phyloP scores from a whole-genome alignment of 345 rosid genomes.

The Lagerstroemia speciosa region DNA sequence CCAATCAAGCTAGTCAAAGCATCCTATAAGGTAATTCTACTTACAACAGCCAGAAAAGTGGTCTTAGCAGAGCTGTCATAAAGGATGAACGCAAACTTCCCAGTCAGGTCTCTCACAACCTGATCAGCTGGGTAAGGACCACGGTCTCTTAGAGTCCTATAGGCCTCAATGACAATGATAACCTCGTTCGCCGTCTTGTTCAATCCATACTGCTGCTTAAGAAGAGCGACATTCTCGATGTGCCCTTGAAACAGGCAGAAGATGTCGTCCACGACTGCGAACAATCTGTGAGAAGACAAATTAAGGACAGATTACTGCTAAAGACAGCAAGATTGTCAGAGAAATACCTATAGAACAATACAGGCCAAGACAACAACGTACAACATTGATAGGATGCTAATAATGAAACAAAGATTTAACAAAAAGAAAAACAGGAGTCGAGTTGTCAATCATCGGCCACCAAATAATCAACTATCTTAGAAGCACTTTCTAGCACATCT shows the following conservation, averaged over 20 bases:
- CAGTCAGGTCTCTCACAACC: slow-evolving; percentile 74
- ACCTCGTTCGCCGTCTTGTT: slow-evolving; percentile 84
- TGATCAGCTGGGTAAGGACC: slow-evolving; percentile 95
- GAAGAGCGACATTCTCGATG: slow-evolving; percentile 66
- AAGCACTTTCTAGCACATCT: too few relatives aligned
- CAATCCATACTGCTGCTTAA: slow-evolving; percentile 91
- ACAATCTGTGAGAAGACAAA: slow-evolving; percentile 38
- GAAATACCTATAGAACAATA: background rate
- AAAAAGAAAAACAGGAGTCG: too few relatives aligned
- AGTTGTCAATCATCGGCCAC: too few relatives aligned
- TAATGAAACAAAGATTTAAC: too few relatives aligned
- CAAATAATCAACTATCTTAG: too few relatives aligned
- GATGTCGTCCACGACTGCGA: slow-evolving; percentile 85
- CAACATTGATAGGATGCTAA: too few relatives aligned
- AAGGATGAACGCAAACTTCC: slow-evolving; percentile 67
- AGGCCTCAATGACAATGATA: slow-evolving; percentile 84
- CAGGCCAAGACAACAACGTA: background rate
- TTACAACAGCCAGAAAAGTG: slow-evolving; percentile 65
- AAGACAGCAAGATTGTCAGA: background rate
- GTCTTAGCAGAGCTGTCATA: slow-evolving; percentile 57
- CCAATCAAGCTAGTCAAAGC: background rate
- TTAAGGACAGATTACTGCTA: background rate
- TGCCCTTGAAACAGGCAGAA: slow-evolving; percentile 95
- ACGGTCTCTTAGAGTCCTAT: slow-evolving; percentile 85
- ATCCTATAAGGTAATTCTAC: slow-evolving; percentile 13